Evolutionary conservation across 148 eudicot species (phyloP), one percentile per base, ranked within the genome.

Genomic region (Bassia scoparia): DNA sequence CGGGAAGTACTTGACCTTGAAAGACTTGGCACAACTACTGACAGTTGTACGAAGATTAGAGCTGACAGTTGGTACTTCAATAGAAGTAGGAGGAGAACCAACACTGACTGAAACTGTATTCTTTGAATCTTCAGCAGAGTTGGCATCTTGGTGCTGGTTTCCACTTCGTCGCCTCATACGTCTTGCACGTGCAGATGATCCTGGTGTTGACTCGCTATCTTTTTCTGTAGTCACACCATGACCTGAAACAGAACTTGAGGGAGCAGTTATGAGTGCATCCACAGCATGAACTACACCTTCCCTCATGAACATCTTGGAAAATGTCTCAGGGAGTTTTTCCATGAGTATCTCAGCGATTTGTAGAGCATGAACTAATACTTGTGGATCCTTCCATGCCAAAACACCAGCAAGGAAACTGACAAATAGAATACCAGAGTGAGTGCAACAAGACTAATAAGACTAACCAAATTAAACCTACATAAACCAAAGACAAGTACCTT

Each of bases 281-380:
- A 96, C 84, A 37, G 99, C 99, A 81, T 96, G 97, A 55, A 92
- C 92, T 55, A 96, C 96, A 49, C 99, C 99, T 87, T 96, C 99
- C 78, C 97, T 88, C 29, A 90, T 88, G 79, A 92, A 96, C 92
- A 96, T 79, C 88, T 92, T 92, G 29, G 96, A 84, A 76, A 96
- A 96, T 66, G 89, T 87, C 60, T 78, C 90, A 5, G 99, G 96
- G 50, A 96, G 99, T 77, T 96, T n/a, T n/a, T 96, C 96, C 96
- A 96, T 88, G 61, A 96, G 82, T 63, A 92, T 96, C 68, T 96
- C 97, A 5, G n/a, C 89, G 79, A 96, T 89, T 82, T 96, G 99
- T 67, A 96, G n/a, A n/a, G n/a, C n/a, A 73, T 97, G 97, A 73
- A 92, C 86, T 83, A 92, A 73, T n/a, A 96, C 97, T 81, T 92